Percentiles rank a stretch among this genome's conserved stretches.
These are phyloP conservation scores for Cercospora janseana DNA, from an alignment of 2,329 filamentous ascomycete species.

Conservation along the genomic window DNA sequence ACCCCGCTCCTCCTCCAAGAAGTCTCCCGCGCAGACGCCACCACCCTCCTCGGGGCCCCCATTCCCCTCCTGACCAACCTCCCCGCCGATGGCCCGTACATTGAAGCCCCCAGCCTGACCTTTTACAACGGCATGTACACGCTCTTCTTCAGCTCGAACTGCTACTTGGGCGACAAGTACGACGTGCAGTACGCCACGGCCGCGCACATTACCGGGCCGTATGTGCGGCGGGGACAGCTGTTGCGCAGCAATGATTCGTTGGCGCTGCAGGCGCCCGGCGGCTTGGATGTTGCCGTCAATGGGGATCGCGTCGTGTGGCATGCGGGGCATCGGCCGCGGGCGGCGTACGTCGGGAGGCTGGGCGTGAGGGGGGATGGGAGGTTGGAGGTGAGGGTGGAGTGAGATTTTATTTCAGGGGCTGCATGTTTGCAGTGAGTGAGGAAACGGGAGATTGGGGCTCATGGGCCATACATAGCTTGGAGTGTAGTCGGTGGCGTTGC, in stretches of 20 bases:
- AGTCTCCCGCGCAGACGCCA: constrained; percentile 33
- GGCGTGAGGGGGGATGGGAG: constrained; percentile 13
- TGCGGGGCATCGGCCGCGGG: constrained; percentile 20
- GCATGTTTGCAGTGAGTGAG: too few species aligned
- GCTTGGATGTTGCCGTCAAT: constrained; percentile 35
- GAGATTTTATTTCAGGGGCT: background rate
- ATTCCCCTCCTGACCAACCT: constrained; percentile 32
- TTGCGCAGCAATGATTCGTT: constrained; percentile 28
- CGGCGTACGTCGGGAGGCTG: constrained; percentile 20
- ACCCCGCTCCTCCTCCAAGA: constrained; percentile 38
- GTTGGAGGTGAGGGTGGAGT: constrained; percentile 2
- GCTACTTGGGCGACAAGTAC: constrained; percentile 33
- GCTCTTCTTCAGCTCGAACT: constrained; percentile 36
- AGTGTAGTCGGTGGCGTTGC: too few species aligned
- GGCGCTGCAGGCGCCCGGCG: constrained; percentile 33
- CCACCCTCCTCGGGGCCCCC: constrained; percentile 30
- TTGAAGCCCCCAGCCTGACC: constrained; percentile 32
- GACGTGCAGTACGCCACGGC: constrained; percentile 34
- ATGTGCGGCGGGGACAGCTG: constrained; percentile 27
- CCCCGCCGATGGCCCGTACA: constrained; percentile 33
- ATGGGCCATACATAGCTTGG: too few species aligned
- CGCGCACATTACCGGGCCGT: constrained; percentile 29
- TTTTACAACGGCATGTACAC: constrained; percentile 33
- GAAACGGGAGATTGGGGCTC: too few species aligned
- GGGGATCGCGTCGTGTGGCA: constrained; percentile 37